Percentiles rank a stretch among this genome's conserved stretches.
Conservation (phyloP, 2,329 filamentous ascomycete genomes). For the Aureobasidium sp. region DNA sequence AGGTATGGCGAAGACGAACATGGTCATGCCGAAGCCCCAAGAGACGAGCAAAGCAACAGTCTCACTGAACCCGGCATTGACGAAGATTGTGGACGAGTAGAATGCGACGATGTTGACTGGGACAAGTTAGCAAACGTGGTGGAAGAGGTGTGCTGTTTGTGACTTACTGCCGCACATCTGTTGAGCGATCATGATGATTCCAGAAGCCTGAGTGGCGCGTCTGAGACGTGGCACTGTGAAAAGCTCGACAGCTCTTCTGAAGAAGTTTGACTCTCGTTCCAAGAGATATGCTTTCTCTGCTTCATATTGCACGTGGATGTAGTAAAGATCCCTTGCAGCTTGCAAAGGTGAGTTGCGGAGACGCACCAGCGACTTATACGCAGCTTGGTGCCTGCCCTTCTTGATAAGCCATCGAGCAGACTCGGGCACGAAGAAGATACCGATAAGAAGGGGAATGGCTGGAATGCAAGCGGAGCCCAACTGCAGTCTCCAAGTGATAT, state of each 20-base stretch:
- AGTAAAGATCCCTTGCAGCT: slow-evolving; percentile 38
- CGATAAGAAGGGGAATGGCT: slow-evolving; percentile 38
- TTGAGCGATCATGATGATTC: slow-evolving; percentile 67
- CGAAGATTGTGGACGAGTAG: slow-evolving; percentile 20
- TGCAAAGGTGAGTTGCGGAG: slow-evolving; percentile 36
- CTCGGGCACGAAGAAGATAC: slow-evolving; percentile 30
- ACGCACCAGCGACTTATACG: slow-evolving; percentile 33
- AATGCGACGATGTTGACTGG: slow-evolving; percentile 20
- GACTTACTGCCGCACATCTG: slow-evolving; percentile 49
- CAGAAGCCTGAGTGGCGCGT: slow-evolving; percentile 68
- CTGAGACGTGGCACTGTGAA: slow-evolving; percentile 64
- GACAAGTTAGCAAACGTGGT: no score
- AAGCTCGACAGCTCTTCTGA: slow-evolving; percentile 46
- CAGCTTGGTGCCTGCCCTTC: slow-evolving; percentile 29
- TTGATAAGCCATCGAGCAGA: slow-evolving; percentile 33
- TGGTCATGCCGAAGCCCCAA: slow-evolving; percentile 53
- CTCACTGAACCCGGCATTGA: slow-evolving; percentile 23
- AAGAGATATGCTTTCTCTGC: background rate
- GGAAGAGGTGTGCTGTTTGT: no score
- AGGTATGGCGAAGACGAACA: slow-evolving; percentile 53
- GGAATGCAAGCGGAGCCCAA: slow-evolving; percentile 43
- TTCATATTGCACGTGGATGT: slow-evolving; percentile 30
- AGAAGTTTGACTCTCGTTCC: slow-evolving; percentile 19
- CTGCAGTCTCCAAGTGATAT: slow-evolving; percentile 40
- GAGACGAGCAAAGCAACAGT: slow-evolving; percentile 44